Base-by-base conservation (phyloP, 495 filamentous ascomycete species). In the Hypoxylon crocopeplum region DNA sequence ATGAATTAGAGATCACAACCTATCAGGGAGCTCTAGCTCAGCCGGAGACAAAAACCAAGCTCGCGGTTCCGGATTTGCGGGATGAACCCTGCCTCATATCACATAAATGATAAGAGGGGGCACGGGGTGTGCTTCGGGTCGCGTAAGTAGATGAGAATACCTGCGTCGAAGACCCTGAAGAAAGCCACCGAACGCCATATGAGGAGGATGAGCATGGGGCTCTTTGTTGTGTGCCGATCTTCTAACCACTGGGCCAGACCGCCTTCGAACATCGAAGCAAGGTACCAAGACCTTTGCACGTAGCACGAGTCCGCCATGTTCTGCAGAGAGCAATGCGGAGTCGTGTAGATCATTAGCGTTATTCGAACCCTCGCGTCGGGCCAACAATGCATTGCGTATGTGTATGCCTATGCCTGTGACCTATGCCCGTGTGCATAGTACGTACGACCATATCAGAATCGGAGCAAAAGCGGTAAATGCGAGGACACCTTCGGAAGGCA, bases 251-350 rank as follows among this genome's bases (percentile, higher is more conserved):
- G 50, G 61, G 50, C 61, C 37, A 64, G 61, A 64, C 55, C 61
- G 61, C 61, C 55, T 55, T 42, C 40, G 34, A 64, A n/a, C n/a
- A n/a, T n/a, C n/a, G n/a, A n/a, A n/a, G 51, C 55, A 45, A 59
- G 60, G 49, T 59, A 59, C 61, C 49, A 51, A 59, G 55, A 56
- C 61, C n/a, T 58, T 58, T n/a, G 49, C 33, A 42, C 15, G 61
- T 59, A 40, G 37, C 55, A 64, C 61, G 38, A 56, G 40, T 22
- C 55, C 20, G 55, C 61, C 61, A 64, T 49, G 61, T 59, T 64
- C 61, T 55, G 46, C 36, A 64, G 44, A 34, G 47, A 20, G 36
- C 32, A 11, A 5, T 6, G 25, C 22, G 46, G 7, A 22, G 30
- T 22, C 22, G 22, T 21, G 24, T 32, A 59, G 45, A 59, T 48